A percentile compares a stretch with the other conserved stretches of the same genome.
These are phyloP conservation scores for Bryum argenteum DNA, from an alignment of 225 moss, liverwort and hornwort species.

Conservation along the genomic window DNA sequence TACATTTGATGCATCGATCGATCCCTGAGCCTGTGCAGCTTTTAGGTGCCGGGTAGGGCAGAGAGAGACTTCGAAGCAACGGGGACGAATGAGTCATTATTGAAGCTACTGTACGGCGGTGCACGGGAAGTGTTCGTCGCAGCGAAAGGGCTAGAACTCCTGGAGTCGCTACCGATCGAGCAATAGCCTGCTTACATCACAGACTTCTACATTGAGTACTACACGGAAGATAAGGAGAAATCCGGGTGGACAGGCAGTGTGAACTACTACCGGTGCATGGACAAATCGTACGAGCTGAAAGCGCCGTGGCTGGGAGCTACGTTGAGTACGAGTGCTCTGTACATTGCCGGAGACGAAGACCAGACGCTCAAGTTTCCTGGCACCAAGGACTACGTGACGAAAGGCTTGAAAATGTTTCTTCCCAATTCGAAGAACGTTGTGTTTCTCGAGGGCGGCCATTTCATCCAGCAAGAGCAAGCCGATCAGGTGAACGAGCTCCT, in stretches of 20 bases:
- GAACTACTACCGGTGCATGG: conserved; percentile 69
- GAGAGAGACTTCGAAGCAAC: conserved; percentile 61
- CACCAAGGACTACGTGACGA: conserved; percentile 38
- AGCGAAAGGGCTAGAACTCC: conserved; percentile 29
- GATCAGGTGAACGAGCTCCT: conserved; percentile 55
- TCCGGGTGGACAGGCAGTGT: conserved; percentile 73
- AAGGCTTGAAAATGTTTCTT: conserved; percentile 51
- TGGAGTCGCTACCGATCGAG: conserved; percentile 25
- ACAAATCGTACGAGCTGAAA: conserved; percentile 64
- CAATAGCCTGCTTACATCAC: conserved; percentile 64
- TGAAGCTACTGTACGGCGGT: conserved; percentile 27
- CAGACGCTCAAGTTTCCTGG: conserved; percentile 51
- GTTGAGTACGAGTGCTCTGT: conserved; percentile 55
- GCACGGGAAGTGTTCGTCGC: not conserved
- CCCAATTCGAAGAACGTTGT: conserved; percentile 63
- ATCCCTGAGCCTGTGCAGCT: conserved; percentile 32
- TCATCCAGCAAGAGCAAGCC: conserved; percentile 78
- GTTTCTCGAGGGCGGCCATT: conserved; percentile 68
- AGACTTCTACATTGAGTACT: conserved; percentile 66
- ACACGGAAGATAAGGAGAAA: conserved; percentile 54
- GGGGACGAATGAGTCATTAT: conserved; percentile 35
- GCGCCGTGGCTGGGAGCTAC: conserved; percentile 60
- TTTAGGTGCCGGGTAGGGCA: conserved; percentile 64
- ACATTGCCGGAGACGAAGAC: conserved; percentile 59
- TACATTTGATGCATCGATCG: too few relatives aligned